Percentiles rank a stretch among this genome's conserved stretches.
phyloP scores from a whole-genome alignment of 148 eudicot genomes.

The Fagopyrum homotropicum region DNA sequence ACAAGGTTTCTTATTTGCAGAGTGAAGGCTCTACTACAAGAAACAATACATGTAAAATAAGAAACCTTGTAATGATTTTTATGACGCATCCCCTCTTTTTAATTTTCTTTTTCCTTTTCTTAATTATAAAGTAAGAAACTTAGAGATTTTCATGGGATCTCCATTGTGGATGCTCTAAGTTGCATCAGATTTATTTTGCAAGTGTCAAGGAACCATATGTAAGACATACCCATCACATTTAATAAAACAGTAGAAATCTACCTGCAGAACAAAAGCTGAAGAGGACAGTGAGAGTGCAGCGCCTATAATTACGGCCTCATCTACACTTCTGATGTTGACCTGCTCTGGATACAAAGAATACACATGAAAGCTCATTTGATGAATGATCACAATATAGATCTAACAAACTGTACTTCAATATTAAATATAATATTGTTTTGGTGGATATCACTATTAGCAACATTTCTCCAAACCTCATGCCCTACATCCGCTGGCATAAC shows the following conservation, averaged over 20 bases:
- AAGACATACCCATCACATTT: not conserved
- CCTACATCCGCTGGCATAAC: not conserved
- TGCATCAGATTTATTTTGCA: not conserved
- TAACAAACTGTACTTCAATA: not conserved
- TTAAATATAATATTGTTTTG: no score
- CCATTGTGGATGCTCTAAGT: not conserved
- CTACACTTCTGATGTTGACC: constrained; percentile 93
- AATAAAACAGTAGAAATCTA: constrained; percentile 15
- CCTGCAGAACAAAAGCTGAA: constrained; percentile 99
- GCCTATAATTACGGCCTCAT: constrained; percentile 93
- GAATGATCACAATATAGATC: not conserved
- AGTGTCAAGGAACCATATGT: not conserved
- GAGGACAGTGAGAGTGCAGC: constrained; percentile 97
- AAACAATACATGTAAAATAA: no score
- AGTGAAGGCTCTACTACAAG: no score
- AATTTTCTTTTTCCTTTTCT: no score
- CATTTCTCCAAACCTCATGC: no score
- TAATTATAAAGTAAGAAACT: not conserved
- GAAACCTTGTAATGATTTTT: no score
- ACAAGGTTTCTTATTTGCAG: no score
- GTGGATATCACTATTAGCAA: no score
- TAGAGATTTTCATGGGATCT: not conserved
- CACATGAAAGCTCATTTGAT: constrained; percentile 1
- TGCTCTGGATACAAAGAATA: constrained; percentile 23
- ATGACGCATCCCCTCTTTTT: no score